Evolutionary conservation across 2,329 filamentous ascomycete genomes (phyloP), one percentile per base, ranked within the genome.

Genomic region (Aspergillus neotritici): DNA sequence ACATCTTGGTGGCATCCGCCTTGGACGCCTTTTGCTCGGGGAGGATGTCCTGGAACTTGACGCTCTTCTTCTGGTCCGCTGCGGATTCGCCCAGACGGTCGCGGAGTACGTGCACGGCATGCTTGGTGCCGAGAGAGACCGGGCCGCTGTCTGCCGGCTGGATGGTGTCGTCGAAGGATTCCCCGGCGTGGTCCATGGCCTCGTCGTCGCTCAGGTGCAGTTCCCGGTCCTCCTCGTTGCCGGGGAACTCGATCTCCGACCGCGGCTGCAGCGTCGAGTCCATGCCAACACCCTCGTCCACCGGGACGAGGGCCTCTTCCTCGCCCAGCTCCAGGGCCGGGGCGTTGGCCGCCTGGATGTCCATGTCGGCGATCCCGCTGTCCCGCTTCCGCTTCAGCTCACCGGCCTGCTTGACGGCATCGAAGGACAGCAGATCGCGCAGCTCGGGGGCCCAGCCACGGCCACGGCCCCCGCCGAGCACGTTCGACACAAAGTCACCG

Each of bases 1-100:
- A 98, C 89, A 98, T 96, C 76, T 96, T 96, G 34, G 93, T 98
- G 0, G 93, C 93, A 58, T 97, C 93, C 7, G 86, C 85, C 66
- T 87, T 87, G 53, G 79, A 88, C 1, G 91, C 91, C 48, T 78
- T 79, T 51, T 76, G 71, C 67, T 94, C 87, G 0, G 93, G 93
- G 29, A 96, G 77, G 37, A 98, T 77, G 45, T 94, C 86, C 58
- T 96, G 91, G 75, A 98, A 96, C 3, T 94, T 76, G 3, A 94
- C 88, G 10, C 80, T 80, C 64, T 85, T 85, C 65, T 84, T 85
- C 57, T 89, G 82, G 67, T 86, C 83, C 28, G 87, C 81, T 13
- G 79, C 66, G 16, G 60, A 51, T 17, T 64, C 64, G 14, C 90
- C 88, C 52, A 98, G 94, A 17, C 86, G 78, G 46, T 96, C 89